Conservation (phyloP, 805 yeast species). For the Candida dajiaensis region DNA sequence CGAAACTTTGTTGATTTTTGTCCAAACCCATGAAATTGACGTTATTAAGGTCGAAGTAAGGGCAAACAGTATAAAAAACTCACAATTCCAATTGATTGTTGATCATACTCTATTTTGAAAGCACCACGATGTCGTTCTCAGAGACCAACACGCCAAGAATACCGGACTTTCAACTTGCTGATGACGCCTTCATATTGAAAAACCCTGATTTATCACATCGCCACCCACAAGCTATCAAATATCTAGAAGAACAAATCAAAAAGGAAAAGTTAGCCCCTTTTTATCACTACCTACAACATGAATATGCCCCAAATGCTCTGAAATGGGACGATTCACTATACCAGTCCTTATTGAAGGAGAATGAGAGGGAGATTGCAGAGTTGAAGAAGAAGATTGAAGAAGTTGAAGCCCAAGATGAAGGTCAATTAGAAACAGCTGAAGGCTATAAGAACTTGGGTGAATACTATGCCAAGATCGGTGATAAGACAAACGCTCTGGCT, state of each 20-base stretch:
- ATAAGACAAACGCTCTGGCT: constrained; percentile 59
- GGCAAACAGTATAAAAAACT: background rate
- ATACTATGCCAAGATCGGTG: constrained; percentile 81
- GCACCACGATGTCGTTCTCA: constrained; percentile 6
- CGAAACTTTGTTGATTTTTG: background rate
- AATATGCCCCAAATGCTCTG: constrained; percentile 32
- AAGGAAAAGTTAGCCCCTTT: constrained; percentile 74
- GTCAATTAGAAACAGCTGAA: constrained; percentile 75
- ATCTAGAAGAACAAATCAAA: constrained; percentile 49
- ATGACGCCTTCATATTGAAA: constrained; percentile 62
- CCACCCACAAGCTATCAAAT: constrained; percentile 38
- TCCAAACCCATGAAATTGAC: background rate
- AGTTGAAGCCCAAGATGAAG: constrained; percentile 63
- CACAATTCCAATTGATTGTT: background rate
- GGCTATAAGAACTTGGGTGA: constrained; percentile 81
- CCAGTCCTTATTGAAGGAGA: constrained; percentile 41
- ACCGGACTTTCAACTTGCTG: constrained; percentile 83
- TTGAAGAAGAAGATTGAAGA: constrained; percentile 39
- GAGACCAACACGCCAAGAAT: constrained; percentile 33
- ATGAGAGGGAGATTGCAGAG: constrained; percentile 46
- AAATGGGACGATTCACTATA: constrained; percentile 60
- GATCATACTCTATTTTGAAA: background rate
- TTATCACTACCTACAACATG: constrained; percentile 60
- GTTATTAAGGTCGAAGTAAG: background rate
- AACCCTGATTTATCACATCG: constrained; percentile 30